Conservation (phyloP, 192 early-diverging fungal species). For the Backusella circina region DNA sequence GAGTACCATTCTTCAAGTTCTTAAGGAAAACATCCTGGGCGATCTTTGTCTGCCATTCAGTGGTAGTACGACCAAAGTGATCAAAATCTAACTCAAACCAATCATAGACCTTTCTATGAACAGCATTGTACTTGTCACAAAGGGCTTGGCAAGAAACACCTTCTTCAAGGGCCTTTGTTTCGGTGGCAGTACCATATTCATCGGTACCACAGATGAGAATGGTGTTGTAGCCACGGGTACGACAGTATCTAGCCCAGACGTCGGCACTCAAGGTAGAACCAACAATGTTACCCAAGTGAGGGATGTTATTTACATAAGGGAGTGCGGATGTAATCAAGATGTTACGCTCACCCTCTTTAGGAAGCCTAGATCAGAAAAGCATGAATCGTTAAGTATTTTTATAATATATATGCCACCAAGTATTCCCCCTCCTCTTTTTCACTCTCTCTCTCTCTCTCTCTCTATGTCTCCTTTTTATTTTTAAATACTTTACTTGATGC, state of each 20-base stretch:
- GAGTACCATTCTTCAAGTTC: conserved; percentile 65
- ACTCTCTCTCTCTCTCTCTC: not conserved
- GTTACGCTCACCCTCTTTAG: conserved; percentile 73
- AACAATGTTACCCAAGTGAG: conserved; percentile 98
- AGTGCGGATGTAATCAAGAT: conserved; percentile 94
- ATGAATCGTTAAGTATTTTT: not conserved
- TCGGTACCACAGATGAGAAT: conserved; percentile 96
- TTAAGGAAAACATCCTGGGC: conserved; percentile 86
- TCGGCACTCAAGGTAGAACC: conserved; percentile 98
- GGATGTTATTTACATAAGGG: conserved; percentile 99
- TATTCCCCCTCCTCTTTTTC: not conserved
- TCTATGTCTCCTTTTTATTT: not conserved
- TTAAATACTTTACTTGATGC: not conserved
- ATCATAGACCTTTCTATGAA: conserved; percentile 87
- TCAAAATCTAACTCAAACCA: conserved; percentile 97
- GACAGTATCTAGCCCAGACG: conserved; percentile 90
- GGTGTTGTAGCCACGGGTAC: conserved; percentile 85
- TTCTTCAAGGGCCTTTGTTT: conserved; percentile 96
- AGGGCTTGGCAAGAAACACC: conserved; percentile 85
- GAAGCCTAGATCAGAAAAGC: conserved; percentile 26
- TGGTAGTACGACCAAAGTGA: conserved; percentile 93
- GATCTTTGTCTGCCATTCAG: conserved; percentile 87
- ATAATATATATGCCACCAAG: not conserved
- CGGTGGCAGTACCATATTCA: conserved; percentile 99
- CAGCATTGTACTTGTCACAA: conserved; percentile 93